These are phyloP conservation scores for Trametes punicea DNA, from an alignment of 768 basidiomycete species.

Conservation along the genomic window DNA sequence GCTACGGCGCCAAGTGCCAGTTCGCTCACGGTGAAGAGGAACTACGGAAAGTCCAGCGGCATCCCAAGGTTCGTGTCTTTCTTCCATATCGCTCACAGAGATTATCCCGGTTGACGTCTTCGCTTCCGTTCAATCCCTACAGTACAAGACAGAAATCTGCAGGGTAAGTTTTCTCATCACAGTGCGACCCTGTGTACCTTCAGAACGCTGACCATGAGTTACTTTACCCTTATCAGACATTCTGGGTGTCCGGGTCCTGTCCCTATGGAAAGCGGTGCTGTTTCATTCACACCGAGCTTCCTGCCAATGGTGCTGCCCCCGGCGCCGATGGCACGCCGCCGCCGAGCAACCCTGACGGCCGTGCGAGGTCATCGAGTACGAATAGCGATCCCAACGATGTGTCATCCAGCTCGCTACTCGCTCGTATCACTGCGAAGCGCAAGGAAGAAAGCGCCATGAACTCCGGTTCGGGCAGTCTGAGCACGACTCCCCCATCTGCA, in stretches of 20 bases:
- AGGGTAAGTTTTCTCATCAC: slow-evolving; percentile 49
- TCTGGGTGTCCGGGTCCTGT: slow-evolving; percentile 92
- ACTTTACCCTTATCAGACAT: slow-evolving; percentile 54
- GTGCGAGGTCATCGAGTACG: slow-evolving; percentile 64
- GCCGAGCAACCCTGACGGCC: slow-evolving; percentile 44
- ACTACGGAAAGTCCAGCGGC: slow-evolving; percentile 76
- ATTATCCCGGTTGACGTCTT: slow-evolving; percentile 14
- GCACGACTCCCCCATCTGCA: slow-evolving; percentile 48
- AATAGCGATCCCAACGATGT: slow-evolving; percentile 79
- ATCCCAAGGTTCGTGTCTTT: slow-evolving; percentile 69
- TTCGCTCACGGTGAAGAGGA: slow-evolving; percentile 93
- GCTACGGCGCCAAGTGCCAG: slow-evolving; percentile 87
- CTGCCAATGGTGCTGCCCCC: slow-evolving; percentile 55
- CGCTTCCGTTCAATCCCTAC: slow-evolving; percentile 16
- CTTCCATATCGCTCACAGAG: background rate
- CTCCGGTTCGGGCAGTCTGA: slow-evolving; percentile 30
- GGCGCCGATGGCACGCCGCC: slow-evolving; percentile 53
- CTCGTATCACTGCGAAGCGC: slow-evolving; percentile 72
- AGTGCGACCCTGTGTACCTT: background rate
- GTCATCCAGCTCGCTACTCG: slow-evolving; percentile 65
- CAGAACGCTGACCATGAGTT: background rate
- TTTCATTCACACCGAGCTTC: slow-evolving; percentile 89
- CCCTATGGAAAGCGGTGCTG: slow-evolving; percentile 92
- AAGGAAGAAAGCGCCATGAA: slow-evolving; percentile 40
- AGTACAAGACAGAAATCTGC: slow-evolving; percentile 96